A percentile compares a stretch with the other conserved stretches of the same genome.
These are phyloP conservation scores for Lentinula aciculospora DNA, from an alignment of 768 basidiomycete species.

Conservation along the genomic window DNA sequence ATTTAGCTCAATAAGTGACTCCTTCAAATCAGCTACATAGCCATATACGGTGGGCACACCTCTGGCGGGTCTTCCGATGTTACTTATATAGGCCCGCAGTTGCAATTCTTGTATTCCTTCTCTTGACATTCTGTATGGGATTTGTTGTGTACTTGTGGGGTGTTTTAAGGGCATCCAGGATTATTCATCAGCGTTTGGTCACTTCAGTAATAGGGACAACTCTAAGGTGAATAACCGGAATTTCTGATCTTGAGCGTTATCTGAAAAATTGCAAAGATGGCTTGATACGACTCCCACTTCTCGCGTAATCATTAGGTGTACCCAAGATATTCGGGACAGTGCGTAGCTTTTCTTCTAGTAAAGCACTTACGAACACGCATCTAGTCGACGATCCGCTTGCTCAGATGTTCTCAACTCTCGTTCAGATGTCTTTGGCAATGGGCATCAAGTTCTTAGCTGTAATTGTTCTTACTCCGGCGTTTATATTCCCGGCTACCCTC, in stretches of 20 bases:
- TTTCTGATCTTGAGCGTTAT: not conserved
- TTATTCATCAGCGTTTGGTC: conserved; percentile 23
- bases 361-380: not conserved
- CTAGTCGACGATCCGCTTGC: conserved; percentile 47
- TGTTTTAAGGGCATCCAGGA: conserved; percentile 22
- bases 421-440: conserved; percentile 27
- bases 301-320: conserved; percentile 60
- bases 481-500: conserved; percentile 40
- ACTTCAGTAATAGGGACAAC: conserved; percentile 21
- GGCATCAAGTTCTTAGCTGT: conserved; percentile 37
- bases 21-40: not conserved
- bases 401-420: conserved; percentile 21
- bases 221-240: not conserved
- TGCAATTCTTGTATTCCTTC: not conserved
- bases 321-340: conserved; percentile 46
- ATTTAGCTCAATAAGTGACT: not conserved
- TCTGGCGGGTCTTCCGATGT: not conserved
- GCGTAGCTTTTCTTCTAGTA: not conserved
- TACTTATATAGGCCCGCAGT: not conserved
- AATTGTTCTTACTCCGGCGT: conserved; percentile 37
- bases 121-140: not conserved
- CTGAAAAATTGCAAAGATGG: conserved; percentile 28
- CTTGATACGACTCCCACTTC: conserved; percentile 39
- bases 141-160: conserved; percentile 20
- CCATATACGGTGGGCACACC: not conserved